Base-by-base conservation (phyloP, 306 rosid species). In the Cicer arietinum region DNA sequence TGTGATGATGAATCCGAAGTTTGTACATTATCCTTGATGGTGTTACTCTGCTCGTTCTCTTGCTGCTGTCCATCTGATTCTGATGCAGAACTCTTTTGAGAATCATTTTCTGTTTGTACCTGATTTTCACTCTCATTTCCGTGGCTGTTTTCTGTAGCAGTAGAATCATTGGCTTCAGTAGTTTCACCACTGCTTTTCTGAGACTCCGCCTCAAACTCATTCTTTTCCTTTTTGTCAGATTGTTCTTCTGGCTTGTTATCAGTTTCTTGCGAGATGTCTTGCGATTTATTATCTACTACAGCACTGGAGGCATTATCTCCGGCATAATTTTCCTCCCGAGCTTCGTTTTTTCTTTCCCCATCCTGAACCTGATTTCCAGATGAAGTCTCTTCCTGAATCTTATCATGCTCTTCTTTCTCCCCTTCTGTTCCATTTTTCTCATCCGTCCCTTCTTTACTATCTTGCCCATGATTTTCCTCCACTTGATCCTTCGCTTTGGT, bases 241-340 rank as follows among this genome's bases (percentile, higher is more conserved):
- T 84, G 83, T 73, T 87, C 88, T 74, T 84, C 83, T 71, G 57
- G 75, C 73, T 88, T 85, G 64, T 69, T 85, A 10, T 75, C 39
- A 76, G 75, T 86, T 69, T 81, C 86, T 50, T 77, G 71, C 6
- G 75, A 51, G 47, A 25, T 14, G 39, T 80, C 85, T 80, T 83
- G 86, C 7, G 82, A 76, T 64, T 81, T 86, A 25, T 87, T 80
- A 30, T 67, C 90, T 12, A 61, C 91, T 13, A 94, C 94, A 53
- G 89, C 94, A 80, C 93, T 91, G 40, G 97, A 85, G 67, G 97
- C 96, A 71, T 90, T 87, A 75, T 94, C 97, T 53, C 84, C 96
- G 44, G 89, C 78, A 87, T 91, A 90, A 35, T 86, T 57, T 68
- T 88, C 89, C 86, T 90, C 96, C 81, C 95, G 86, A 11, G 86